A percentile compares a stretch with the other conserved stretches of the same genome.
Evolutionary conservation across 495 filamentous ascomycete genomes (phyloP).

Genomic region (Apodospora peruviana): DNA sequence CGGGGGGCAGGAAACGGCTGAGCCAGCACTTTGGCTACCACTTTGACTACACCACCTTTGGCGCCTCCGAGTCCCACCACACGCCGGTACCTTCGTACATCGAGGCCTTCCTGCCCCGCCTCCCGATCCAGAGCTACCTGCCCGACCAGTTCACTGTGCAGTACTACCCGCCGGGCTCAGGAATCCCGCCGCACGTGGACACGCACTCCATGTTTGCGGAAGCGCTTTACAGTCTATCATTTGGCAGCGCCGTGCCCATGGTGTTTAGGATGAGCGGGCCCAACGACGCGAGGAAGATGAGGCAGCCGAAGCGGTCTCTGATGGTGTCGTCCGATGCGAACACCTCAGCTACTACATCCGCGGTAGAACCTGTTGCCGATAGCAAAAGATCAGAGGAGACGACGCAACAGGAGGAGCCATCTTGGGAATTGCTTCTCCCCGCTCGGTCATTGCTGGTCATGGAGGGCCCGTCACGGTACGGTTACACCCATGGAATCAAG

Average conservation of each 20-base stretch:
- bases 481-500: slow-evolving; percentile 25
- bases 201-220: slow-evolving; percentile 30
- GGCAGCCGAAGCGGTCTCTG: slow-evolving; percentile 24
- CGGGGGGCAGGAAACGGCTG: slow-evolving; percentile 13
- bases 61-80: slow-evolving; percentile 15
- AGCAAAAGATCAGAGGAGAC: too few species aligned
- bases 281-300: slow-evolving; percentile 26
- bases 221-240: slow-evolving; percentile 25
- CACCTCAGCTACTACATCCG: not conserved
- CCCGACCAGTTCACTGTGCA: slow-evolving; percentile 31
- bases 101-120: slow-evolving; percentile 15
- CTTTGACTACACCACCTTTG: slow-evolving; percentile 31
- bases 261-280: slow-evolving; percentile 19
- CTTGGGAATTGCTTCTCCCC: slow-evolving; percentile 24
- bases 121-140: slow-evolving; percentile 15
- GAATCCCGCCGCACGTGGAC: slow-evolving; percentile 31
- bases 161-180: slow-evolving; percentile 28
- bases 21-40: slow-evolving; percentile 28
- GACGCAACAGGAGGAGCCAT: not conserved
- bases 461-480: slow-evolving; percentile 23
- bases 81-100: slow-evolving; percentile 23
- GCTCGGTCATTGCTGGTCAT: slow-evolving; percentile 24
- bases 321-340: not conserved
- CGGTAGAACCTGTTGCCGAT: not conserved
- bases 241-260: slow-evolving; percentile 25